phyloP scores from a whole-genome alignment of 2,329 filamentous ascomycete genomes.

The Diplodia corticola region DNA sequence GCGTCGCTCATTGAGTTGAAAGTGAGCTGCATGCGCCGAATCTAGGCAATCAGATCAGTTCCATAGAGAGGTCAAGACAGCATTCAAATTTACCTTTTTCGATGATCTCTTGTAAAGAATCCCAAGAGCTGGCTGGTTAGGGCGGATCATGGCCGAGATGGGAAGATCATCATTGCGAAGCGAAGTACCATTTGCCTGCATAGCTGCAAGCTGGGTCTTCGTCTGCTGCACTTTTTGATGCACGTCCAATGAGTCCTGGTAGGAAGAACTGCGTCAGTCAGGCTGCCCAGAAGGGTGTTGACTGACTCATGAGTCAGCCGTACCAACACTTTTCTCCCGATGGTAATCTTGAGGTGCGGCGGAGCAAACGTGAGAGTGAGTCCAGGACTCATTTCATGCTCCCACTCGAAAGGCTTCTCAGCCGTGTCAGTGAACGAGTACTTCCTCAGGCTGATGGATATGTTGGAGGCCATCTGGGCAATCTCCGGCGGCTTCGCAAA shows the following conservation, averaged over 20 bases:
- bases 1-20: conserved; percentile 44
- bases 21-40: conserved; percentile 48
- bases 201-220: conserved; percentile 26
- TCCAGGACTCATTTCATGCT: conserved; percentile 6
- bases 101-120: conserved; percentile 43
- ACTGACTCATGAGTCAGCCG: conserved; percentile 3
- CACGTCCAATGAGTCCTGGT: conserved; percentile 35
- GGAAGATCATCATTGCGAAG: conserved; percentile 44
- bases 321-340: conserved; percentile 24
- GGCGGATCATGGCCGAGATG: conserved; percentile 45
- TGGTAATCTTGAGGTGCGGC: conserved; percentile 25
- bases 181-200: conserved; percentile 28
- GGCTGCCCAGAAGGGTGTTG: background rate
- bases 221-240: conserved; percentile 30
- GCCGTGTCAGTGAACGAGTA: conserved; percentile 32
- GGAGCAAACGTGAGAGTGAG: conserved; percentile 32
- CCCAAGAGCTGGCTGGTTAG: conserved; percentile 38
- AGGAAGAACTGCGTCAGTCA: background rate
- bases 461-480: background rate
- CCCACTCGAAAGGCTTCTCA: conserved; percentile 26
- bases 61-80: background rate
- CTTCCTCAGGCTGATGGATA: conserved; percentile 23
- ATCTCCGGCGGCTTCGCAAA: background rate
- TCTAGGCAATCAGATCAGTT: conserved; percentile 29
- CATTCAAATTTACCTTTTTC: conserved; percentile 35